These are phyloP conservation scores for Coemansia sp. DNA, from an alignment of 192 early-diverging fungal species.

Conservation along the genomic window DNA sequence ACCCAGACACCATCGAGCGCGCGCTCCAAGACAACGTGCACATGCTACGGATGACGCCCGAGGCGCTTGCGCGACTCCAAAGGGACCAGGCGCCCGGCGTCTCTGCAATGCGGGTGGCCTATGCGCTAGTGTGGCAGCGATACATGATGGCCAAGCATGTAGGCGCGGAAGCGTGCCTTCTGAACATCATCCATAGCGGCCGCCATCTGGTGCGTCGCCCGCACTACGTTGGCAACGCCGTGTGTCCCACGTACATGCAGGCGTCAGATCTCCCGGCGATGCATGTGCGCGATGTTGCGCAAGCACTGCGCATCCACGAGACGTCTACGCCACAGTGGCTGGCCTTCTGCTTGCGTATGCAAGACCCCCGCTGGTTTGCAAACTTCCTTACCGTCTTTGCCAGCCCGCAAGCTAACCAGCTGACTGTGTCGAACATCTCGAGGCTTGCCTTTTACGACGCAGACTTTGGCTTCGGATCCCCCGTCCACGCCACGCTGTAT, in stretches of 20 bases:
- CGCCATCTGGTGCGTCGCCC: slow-evolving; percentile 22
- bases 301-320: slow-evolving; percentile 22
- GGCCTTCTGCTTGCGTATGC: slow-evolving; percentile 16
- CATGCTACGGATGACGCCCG: slow-evolving; percentile 19
- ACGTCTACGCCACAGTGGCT: slow-evolving; percentile 26
- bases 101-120: slow-evolving; percentile 33
- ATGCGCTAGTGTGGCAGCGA: slow-evolving; percentile 48
- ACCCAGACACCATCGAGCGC: slow-evolving; percentile 19
- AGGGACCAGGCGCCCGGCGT: slow-evolving; percentile 1
- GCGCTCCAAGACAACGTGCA: slow-evolving; percentile 28
- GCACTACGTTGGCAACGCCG: slow-evolving; percentile 38
- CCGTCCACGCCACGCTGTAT: slow-evolving; percentile 27
- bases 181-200: slow-evolving; percentile 36
- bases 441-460: slow-evolving; percentile 23
- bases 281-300: slow-evolving; percentile 13
- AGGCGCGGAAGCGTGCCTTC: not conserved
- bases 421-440: slow-evolving; percentile 40
- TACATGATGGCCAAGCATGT: slow-evolving; percentile 10
- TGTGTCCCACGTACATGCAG: slow-evolving; percentile 39
- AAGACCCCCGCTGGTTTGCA: slow-evolving; percentile 15
- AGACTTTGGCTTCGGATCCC: slow-evolving; percentile 45
- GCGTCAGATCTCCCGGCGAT: not conserved
- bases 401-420: slow-evolving; percentile 24
- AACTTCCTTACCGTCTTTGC: slow-evolving; percentile 45
- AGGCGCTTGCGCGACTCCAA: slow-evolving; percentile 13